These are phyloP conservation scores for Dendrothele bispora DNA, from an alignment of 768 basidiomycete species.

Conservation along the genomic window DNA sequence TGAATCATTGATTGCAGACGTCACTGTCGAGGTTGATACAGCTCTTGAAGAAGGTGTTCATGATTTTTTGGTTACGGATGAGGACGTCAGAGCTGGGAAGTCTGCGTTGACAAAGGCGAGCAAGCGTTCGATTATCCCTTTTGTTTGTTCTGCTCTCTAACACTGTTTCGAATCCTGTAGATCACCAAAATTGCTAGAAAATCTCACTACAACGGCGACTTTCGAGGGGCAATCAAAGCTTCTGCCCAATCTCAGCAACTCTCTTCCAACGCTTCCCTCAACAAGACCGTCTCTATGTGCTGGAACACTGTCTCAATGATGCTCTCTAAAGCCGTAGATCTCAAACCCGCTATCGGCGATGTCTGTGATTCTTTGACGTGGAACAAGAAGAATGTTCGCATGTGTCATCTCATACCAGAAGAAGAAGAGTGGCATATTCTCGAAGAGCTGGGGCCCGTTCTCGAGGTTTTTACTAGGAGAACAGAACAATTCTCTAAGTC, in stretches of 20 bases:
- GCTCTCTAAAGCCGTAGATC: slow-evolving; percentile 13
- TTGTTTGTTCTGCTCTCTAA: too few species aligned
- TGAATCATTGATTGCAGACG: slow-evolving; percentile 1
- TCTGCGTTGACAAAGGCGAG: too few species aligned
- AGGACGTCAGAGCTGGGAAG: too few species aligned
- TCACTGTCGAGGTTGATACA: not conserved
- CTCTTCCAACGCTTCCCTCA: not conserved
- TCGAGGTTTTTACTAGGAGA: slow-evolving; percentile 16
- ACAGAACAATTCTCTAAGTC: slow-evolving; percentile 22
- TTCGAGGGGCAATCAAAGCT: not conserved
- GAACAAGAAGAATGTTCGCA: too few species aligned
- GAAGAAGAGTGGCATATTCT: slow-evolving; percentile 23
- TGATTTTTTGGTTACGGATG: too few species aligned
- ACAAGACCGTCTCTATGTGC: slow-evolving; percentile 9
- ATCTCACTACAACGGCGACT: not conserved
- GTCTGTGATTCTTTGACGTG: slow-evolving; percentile 16
- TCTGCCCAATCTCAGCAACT: not conserved
- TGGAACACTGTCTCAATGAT: slow-evolving; percentile 14
- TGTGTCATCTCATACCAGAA: slow-evolving; percentile 13
- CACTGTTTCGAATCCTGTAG: too few species aligned
- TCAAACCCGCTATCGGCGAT: slow-evolving; percentile 13
- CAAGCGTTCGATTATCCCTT: too few species aligned
- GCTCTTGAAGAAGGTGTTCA: too few species aligned
- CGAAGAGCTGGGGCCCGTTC: slow-evolving; percentile 16
- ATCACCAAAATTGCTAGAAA: too few species aligned